Conservation (phyloP, 352 stramenopile species). For the Phytophthora sansomeana region DNA sequence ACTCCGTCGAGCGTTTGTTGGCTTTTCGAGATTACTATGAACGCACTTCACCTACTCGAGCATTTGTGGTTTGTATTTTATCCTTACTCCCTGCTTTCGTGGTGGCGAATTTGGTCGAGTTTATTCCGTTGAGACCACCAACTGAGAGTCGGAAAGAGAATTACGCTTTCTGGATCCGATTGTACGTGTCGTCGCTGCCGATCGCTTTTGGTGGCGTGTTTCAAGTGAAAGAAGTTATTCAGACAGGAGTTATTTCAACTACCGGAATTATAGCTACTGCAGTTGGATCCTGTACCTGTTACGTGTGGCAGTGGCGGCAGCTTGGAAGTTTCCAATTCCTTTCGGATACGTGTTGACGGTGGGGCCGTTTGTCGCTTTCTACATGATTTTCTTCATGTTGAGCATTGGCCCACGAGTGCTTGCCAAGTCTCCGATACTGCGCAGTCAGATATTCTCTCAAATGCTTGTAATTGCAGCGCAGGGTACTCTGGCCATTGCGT, state of each 20-base stretch:
- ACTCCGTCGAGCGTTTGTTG: conserved; percentile 22
- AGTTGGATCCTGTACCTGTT: conserved; percentile 15
- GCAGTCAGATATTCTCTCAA: conserved; percentile 6
- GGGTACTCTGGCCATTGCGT: conserved; percentile 12
- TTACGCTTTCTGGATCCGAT: conserved; percentile 32
- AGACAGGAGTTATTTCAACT: no score
- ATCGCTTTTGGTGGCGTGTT: conserved; percentile 17
- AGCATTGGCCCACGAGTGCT: conserved; percentile 14
- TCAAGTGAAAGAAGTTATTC: no score
- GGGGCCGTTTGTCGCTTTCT: conserved; percentile 19
- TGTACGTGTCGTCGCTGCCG: conserved; percentile 26
- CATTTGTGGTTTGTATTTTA: conserved; percentile 8
- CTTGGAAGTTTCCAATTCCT: conserved; percentile 30
- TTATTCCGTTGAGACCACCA: conserved; percentile 32
- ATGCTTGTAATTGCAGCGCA: conserved; percentile 18
- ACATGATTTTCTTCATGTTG: conserved; percentile 25
- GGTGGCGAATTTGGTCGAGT: conserved; percentile 27
- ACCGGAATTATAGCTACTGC: conserved; percentile 5
- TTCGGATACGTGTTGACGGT: conserved; percentile 33
- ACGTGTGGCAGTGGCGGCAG: conserved; percentile 20
- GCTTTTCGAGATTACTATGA: conserved; percentile 24
- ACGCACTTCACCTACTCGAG: conserved; percentile 6
- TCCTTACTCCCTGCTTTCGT: conserved; percentile 25
- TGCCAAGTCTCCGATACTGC: not conserved
- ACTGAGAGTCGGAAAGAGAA: conserved; percentile 30